Percentiles rank a stretch among this genome's conserved stretches.
phyloP scores from a whole-genome alignment of 2,329 filamentous ascomycete genomes.

The Arachnopeziza araneosa region DNA sequence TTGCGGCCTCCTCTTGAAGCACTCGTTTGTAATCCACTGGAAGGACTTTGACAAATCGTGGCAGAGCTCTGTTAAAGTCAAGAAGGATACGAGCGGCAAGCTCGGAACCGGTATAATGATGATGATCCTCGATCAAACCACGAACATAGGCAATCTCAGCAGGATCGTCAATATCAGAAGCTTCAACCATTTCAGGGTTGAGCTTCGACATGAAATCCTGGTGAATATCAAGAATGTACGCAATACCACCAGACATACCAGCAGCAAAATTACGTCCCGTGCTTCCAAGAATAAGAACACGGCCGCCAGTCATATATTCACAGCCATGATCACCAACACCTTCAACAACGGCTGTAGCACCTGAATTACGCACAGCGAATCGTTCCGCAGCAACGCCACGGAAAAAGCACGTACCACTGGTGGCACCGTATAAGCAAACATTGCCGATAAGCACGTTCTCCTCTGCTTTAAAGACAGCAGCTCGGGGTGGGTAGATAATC shows the following conservation, averaged over 20 bases:
- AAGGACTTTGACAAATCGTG: conserved; percentile 87
- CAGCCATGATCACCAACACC: conserved; percentile 94
- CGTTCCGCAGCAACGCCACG: conserved; percentile 93
- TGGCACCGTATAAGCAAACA: conserved; percentile 91
- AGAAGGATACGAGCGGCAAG: conserved; percentile 85
- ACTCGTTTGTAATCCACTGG: conserved; percentile 96
- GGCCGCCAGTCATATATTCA: conserved; percentile 98
- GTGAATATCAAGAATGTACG: conserved; percentile 86
- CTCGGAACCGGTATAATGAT: conserved; percentile 96
- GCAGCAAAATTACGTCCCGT: conserved; percentile 97
- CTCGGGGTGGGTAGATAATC: conserved; percentile 87
- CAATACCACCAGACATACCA: conserved; percentile 97
- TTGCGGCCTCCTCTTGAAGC: conserved; percentile 76
- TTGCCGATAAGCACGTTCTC: conserved; percentile 94
- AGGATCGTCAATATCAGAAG: conserved; percentile 76
- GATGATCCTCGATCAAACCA: conserved; percentile 90
- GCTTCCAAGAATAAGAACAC: conserved; percentile 77
- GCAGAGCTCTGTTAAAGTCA: conserved; percentile 90
- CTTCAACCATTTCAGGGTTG: conserved; percentile 96
- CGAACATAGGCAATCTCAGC: conserved; percentile 85
- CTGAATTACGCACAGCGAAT: conserved; percentile 94
- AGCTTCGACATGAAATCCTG: conserved; percentile 88
- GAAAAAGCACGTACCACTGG: conserved; percentile 89
- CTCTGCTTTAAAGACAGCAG: conserved; percentile 89
- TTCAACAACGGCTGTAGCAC: conserved; percentile 92